These are phyloP conservation scores for Grosmannia penicillata DNA, from an alignment of 2,329 filamentous ascomycete genomes.

Conservation along the genomic window DNA sequence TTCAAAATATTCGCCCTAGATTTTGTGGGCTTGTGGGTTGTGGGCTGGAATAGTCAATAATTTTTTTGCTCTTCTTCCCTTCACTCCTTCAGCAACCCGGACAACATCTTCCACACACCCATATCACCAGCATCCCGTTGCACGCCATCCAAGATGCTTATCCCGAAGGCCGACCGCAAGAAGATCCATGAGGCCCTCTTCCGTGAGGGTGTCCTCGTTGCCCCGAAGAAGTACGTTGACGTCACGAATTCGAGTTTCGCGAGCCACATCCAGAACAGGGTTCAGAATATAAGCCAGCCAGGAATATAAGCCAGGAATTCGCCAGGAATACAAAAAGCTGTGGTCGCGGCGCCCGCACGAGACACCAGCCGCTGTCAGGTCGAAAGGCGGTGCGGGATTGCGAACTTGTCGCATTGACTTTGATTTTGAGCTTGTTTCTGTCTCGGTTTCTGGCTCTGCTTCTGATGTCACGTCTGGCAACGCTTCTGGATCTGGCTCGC, in stretches of 20 bases:
- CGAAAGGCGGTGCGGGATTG: no score
- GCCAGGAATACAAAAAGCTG: no score
- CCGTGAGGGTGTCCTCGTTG: slow-evolving; percentile 84
- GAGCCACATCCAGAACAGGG: no score
- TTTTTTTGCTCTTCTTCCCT: slow-evolving; percentile 6
- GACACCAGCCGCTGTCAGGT: no score
- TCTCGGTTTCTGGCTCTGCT: no score
- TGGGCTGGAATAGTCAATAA: slow-evolving; percentile 4
- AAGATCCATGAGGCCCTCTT: slow-evolving; percentile 98
- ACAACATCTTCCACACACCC: slow-evolving; percentile 14
- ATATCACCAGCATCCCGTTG: slow-evolving; percentile 13
- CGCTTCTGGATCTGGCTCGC: no score
- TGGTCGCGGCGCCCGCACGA: no score
- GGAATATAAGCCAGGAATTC: no score
- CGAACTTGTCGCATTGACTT: no score
- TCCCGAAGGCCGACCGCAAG: slow-evolving; percentile 99
- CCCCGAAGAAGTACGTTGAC: slow-evolving; percentile 63
- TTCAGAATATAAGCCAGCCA: no score
- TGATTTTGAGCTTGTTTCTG: no score
- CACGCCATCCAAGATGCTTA: slow-evolving; percentile 61
- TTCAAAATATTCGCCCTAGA: slow-evolving; percentile 4
- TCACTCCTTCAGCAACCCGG: slow-evolving; percentile 5
- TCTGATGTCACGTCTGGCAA: no score
- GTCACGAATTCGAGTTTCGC: background rate
- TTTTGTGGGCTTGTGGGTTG: slow-evolving; percentile 3